These are phyloP conservation scores for Rhynchospora pubera DNA, from an alignment of 176 grass and related monocot genomes.

Conservation along the genomic window DNA sequence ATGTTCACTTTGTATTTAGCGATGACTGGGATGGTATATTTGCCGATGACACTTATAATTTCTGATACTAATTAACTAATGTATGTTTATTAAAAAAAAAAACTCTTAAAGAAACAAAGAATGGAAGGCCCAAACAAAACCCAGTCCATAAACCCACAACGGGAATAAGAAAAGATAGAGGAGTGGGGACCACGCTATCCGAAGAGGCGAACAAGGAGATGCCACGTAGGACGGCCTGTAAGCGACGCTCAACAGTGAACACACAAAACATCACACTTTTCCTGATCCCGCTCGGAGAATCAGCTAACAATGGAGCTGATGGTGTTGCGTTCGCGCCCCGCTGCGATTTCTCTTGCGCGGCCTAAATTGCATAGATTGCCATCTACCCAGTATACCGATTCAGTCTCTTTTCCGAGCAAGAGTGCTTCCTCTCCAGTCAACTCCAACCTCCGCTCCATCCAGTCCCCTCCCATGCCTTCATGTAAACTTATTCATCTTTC, in stretches of 20 bases:
- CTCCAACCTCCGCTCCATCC: background rate
- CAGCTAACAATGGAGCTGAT: constrained; percentile 13
- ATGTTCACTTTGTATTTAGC: too few relatives aligned
- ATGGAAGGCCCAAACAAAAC: background rate
- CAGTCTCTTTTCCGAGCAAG: background rate
- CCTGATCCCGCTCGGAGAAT: background rate
- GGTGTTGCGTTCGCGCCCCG: background rate
- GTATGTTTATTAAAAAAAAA: too few relatives aligned
- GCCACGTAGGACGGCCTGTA: background rate
- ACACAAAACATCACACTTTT: background rate
- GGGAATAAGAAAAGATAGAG: background rate
- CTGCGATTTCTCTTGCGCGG: background rate
- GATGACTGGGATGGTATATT: too few relatives aligned
- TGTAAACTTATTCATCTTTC: background rate
- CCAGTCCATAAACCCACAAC: background rate
- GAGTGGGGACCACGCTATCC: constrained; percentile 2
- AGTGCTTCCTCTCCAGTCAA: background rate
- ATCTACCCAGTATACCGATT: background rate
- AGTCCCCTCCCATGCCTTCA: background rate
- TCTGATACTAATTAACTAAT: too few relatives aligned
- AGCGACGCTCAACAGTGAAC: background rate
- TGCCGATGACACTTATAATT: too few relatives aligned
- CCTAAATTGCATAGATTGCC: background rate
- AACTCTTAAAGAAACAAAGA: background rate
- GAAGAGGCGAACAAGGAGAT: background rate